Conservation (phyloP, 2,329 filamentous ascomycete species). For the Pleoardoris graminearum region DNA sequence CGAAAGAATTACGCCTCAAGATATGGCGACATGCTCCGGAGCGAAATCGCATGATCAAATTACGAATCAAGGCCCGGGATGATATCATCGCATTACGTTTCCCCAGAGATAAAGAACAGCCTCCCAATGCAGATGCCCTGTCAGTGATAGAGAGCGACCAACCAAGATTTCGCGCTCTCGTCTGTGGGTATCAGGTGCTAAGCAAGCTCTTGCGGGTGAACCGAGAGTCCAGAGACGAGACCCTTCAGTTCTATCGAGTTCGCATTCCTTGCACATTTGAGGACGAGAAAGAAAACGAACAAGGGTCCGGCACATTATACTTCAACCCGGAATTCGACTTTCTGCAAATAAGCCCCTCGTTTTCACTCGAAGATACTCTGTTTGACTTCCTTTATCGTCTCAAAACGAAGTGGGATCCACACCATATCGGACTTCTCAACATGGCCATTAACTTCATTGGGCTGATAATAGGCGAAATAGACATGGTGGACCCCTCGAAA, state of each 20-base stretch:
- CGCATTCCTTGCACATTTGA: conserved; percentile 7
- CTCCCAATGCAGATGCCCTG: neutral
- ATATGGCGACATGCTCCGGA: conserved; percentile 5
- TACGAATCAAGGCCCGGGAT: neutral
- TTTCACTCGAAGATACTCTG: neutral
- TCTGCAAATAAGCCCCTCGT: neutral
- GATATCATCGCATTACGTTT: neutral
- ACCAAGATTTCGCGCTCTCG: neutral
- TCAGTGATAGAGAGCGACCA: neutral
- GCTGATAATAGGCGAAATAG: neutral
- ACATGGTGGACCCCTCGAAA: neutral
- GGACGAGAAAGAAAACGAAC: conserved; percentile 1
- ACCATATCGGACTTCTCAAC: conserved; percentile 1
- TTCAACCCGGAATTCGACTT: conserved; percentile 5
- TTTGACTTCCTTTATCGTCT: conserved; percentile 1
- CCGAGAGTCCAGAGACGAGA: conserved; percentile 2
- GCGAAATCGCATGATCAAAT: neutral
- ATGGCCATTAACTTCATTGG: neutral
- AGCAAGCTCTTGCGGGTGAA: conserved; percentile 2
- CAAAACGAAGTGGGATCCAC: conserved; percentile 1
- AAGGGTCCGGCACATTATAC: neutral
- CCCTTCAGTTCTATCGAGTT: conserved; percentile 3
- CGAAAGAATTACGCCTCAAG: conserved; percentile 3
- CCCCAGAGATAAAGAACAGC: neutral
- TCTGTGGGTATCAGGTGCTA: neutral